A percentile compares a stretch with the other conserved stretches of the same genome.
Evolutionary conservation across 345 rosid species (phyloP).

Genomic region (Lenwebbia sp.): DNA sequence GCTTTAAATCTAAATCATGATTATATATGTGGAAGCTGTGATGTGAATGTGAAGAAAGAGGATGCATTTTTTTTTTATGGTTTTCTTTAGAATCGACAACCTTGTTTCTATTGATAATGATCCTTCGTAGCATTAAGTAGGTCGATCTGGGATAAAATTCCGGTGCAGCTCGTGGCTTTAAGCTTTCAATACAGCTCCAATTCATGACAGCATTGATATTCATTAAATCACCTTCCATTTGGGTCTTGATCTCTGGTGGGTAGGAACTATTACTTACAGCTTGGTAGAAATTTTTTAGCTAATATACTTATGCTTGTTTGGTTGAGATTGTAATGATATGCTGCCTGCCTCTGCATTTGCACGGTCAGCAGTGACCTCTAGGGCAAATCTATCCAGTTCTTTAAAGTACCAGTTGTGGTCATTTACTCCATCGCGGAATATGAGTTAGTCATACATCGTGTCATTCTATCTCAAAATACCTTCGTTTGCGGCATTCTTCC

Average conservation of each 20-base stretch:
- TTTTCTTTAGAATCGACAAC: background rate
- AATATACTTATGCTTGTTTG: background rate
- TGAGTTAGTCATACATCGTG: background rate
- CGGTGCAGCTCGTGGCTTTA: background rate
- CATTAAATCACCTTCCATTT: background rate
- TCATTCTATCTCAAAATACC: background rate
- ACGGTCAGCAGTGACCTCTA: background rate
- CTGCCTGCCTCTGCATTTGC: background rate
- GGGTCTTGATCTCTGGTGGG: background rate
- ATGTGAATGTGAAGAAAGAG: background rate
- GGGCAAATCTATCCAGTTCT: background rate
- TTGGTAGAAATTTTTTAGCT: background rate
- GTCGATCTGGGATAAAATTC: background rate
- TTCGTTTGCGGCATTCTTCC: constrained; percentile 6
- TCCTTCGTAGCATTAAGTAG: background rate
- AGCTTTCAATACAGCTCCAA: background rate
- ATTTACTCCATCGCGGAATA: background rate
- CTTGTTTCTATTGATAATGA: background rate
- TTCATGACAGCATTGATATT: background rate
- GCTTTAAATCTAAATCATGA: background rate
- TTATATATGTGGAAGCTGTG: background rate
- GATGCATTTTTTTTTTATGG: background rate
- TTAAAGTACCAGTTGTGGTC: background rate
- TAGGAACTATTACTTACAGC: background rate
- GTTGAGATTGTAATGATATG: background rate